Conservation (phyloP, 257 asterid species). For the Lavandula angustifolia region DNA sequence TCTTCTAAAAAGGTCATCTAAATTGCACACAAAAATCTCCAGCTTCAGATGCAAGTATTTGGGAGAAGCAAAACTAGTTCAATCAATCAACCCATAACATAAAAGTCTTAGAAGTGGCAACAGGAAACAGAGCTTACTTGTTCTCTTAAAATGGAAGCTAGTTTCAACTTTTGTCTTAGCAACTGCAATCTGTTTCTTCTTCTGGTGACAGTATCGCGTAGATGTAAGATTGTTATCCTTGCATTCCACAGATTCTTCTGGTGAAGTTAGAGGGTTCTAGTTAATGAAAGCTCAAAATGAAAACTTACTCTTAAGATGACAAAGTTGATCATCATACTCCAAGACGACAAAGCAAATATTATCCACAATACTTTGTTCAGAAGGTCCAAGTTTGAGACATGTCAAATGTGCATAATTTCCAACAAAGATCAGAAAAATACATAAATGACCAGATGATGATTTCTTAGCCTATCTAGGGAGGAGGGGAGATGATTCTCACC, state of each 20-base stretch:
- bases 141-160: constrained; percentile 85
- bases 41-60: constrained; percentile 23
- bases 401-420: constrained; percentile 23
- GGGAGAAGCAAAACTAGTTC: not conserved
- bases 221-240: constrained; percentile 89
- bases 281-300: constrained; percentile 8
- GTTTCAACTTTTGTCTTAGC: constrained; percentile 87
- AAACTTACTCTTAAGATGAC: not conserved
- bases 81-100: not conserved
- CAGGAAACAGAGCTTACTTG: constrained; percentile 58
- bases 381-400: constrained; percentile 13
- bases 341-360: constrained; percentile 15
- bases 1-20: constrained; percentile 67
- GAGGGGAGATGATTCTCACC: constrained; percentile 48
- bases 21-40: constrained; percentile 23
- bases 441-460: not conserved
- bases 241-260: constrained; percentile 94
- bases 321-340: constrained; percentile 13
- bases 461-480: not conserved
- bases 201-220: constrained; percentile 86
- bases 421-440: not conserved
- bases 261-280: constrained; percentile 21
- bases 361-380: constrained; percentile 5
- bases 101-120: constrained; percentile 23
- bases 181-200: constrained; percentile 89